phyloP scores from a whole-genome alignment of 805 yeast species.

The Maudiozyma barnettii region DNA sequence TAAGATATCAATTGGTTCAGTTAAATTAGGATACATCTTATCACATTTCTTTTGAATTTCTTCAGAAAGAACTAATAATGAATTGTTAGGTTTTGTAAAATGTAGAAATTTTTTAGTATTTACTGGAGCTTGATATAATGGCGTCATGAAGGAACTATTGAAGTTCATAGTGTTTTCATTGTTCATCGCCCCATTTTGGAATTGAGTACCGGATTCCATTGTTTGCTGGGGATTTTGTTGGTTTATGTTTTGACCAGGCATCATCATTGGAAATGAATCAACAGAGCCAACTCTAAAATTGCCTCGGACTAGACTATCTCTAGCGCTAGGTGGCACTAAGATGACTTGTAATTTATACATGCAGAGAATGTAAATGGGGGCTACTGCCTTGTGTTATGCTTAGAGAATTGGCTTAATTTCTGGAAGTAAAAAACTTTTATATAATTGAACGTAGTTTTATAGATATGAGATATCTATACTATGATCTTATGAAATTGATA shows the following conservation, averaged over 20 bases:
- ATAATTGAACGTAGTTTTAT: no score
- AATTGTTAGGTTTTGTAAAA: slow-evolving; percentile 41
- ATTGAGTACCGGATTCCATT: slow-evolving; percentile 9
- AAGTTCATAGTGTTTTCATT: background rate
- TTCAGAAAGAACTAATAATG: slow-evolving; percentile 40
- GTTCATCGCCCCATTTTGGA: background rate
- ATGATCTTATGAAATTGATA: background rate
- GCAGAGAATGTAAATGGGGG: background rate
- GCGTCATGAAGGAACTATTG: slow-evolving; percentile 8
- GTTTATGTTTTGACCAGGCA: slow-evolving; percentile 8
- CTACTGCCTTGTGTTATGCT: no score
- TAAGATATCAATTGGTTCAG: slow-evolving; percentile 44
- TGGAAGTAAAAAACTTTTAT: no score
- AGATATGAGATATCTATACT: no score
- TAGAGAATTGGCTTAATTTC: no score
- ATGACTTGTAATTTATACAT: slow-evolving; percentile 39
- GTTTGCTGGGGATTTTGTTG: slow-evolving; percentile 4
- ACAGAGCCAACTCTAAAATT: slow-evolving; percentile 14
- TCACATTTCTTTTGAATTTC: slow-evolving; percentile 49
- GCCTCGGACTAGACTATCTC: slow-evolving; percentile 14
- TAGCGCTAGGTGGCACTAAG: slow-evolving; percentile 34
- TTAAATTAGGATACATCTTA: slow-evolving; percentile 53
- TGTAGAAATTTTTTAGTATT: slow-evolving; percentile 50
- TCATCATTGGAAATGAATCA: slow-evolving; percentile 22
- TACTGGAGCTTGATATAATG: slow-evolving; percentile 9